phyloP scores from a whole-genome alignment of 306 rosid genomes.

The Coriaria nepalensis region DNA sequence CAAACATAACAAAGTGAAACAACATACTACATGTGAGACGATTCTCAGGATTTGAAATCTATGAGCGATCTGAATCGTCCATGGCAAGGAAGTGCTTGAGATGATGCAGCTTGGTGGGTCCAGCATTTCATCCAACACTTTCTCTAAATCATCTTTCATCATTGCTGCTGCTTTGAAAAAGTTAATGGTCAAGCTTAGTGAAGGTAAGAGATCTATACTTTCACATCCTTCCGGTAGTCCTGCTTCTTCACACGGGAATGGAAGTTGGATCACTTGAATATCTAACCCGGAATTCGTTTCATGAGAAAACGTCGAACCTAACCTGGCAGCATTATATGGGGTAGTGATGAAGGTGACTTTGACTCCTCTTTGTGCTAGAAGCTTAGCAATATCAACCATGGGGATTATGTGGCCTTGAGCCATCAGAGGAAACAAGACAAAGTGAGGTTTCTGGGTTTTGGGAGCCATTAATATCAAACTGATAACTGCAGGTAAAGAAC shows the following conservation, averaged over 20 bases:
- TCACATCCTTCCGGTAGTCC: slow-evolving; percentile 54
- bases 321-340: slow-evolving; percentile 20
- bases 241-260: slow-evolving; percentile 18
- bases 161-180: slow-evolving; percentile 19
- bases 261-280: slow-evolving; percentile 5
- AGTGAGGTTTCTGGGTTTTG: slow-evolving; percentile 6
- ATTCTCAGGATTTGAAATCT: slow-evolving; percentile 14
- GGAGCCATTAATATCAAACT: background rate
- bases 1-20: background rate
- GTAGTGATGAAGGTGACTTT: slow-evolving; percentile 23
- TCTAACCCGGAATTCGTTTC: slow-evolving; percentile 11
- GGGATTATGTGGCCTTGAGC: slow-evolving; percentile 39
- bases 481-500: too few relatives aligned
- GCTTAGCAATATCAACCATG: slow-evolving; percentile 23
- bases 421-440: slow-evolving; percentile 19
- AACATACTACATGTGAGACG: background rate
- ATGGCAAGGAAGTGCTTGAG: slow-evolving; percentile 38
- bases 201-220: slow-evolving; percentile 46
- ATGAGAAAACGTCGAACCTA: slow-evolving; percentile 8
- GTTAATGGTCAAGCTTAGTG: slow-evolving; percentile 11
- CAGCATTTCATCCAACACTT: slow-evolving; percentile 17
- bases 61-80: slow-evolving; percentile 13
- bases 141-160: slow-evolving; percentile 26
- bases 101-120: slow-evolving; percentile 51
- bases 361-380: slow-evolving; percentile 17